Evolutionary conservation across 116 monocot genomes (phyloP).

Genomic region (Phalaenopsis hybrid): DNA sequence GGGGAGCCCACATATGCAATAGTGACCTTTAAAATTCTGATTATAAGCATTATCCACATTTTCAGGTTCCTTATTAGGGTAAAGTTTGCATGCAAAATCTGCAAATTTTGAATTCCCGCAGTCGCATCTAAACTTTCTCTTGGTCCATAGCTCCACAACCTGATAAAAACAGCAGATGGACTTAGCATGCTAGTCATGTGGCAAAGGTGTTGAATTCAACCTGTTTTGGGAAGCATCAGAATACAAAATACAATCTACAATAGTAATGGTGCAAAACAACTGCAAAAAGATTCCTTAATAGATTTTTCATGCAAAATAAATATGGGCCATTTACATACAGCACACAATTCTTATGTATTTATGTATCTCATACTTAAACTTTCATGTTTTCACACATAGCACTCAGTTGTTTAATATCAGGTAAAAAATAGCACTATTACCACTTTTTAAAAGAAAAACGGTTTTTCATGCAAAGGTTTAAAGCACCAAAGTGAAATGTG

Average conservation of each 20-base stretch:
- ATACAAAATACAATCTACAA: neutral
- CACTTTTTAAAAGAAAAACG: too few species aligned
- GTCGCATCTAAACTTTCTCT: slow-evolving; percentile 93
- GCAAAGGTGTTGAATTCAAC: neutral
- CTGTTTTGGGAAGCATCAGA: neutral
- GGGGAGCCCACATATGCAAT: slow-evolving; percentile 80
- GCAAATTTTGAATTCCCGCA: slow-evolving; percentile 97
- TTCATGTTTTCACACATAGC: too few species aligned
- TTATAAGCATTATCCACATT: slow-evolving; percentile 78
- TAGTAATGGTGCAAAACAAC: neutral
- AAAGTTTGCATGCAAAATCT: slow-evolving; percentile 65
- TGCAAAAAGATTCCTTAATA: neutral
- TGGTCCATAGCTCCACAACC: slow-evolving; percentile 98
- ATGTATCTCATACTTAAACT: too few species aligned
- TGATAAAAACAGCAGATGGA: slow-evolving; percentile 13
- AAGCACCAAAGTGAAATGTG: too few species aligned
- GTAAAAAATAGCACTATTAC: too few species aligned
- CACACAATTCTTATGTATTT: too few species aligned
- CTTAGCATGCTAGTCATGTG: neutral
- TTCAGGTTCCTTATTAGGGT: slow-evolving; percentile 56
- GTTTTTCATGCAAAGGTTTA: too few species aligned
- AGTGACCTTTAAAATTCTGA: slow-evolving; percentile 86
- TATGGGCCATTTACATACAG: too few species aligned
- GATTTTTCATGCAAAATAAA: too few species aligned
- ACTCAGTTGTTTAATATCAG: too few species aligned